Evolutionary conservation across 768 basidiomycete species (phyloP), one percentile per base, ranked within the genome.

Genomic region (Lactarius sanguifluus): DNA sequence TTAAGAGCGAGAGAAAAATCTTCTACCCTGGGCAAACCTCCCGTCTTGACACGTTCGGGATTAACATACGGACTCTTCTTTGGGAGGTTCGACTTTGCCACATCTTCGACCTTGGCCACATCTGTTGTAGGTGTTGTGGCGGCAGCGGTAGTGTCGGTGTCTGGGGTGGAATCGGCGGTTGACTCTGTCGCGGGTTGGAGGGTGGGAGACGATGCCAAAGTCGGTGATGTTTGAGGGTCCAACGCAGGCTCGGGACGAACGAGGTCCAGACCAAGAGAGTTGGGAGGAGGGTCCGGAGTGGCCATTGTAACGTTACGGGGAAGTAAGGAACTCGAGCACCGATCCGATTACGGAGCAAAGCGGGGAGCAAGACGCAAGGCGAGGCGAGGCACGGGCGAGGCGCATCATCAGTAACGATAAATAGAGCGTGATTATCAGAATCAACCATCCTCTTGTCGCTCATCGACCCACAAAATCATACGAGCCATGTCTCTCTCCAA

Each of bases 401-500:
- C 65, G 57, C 54, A 41, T n/a, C 32, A 6, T 45, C 52, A 43
- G 25, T 30, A 20, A 13, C 6, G 45, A 68, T 54, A 61, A 40
- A 68, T 60, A 69, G 61, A 54, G 50, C 10, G 50, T 43, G 60
- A 57, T 65, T 34, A 36, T 54, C 62, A 1, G 38, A 40, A 40
- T 15, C 38, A 40, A 15, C 3, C 41, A 34, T 64, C 58, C 43
- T 58, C 65, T 41, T 28, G 60, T 41, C 16, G 45, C 70, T 36
- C 60, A 38, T 59, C 68, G 40, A 41, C 59, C 60, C 58, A 43
- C 52, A 68, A 76, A 67, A 67, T 78, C 67, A 84, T 74, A 72
- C 64, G 40, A 54, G 13, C 18, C 57, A 89, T 98, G 96, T 97
- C 95, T 65, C 90, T 98, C 77, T 88, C 96, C 30, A 94, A 89